phyloP scores from a whole-genome alignment of 768 basidiomycete genomes.

The Leccinum sublutescens region DNA sequence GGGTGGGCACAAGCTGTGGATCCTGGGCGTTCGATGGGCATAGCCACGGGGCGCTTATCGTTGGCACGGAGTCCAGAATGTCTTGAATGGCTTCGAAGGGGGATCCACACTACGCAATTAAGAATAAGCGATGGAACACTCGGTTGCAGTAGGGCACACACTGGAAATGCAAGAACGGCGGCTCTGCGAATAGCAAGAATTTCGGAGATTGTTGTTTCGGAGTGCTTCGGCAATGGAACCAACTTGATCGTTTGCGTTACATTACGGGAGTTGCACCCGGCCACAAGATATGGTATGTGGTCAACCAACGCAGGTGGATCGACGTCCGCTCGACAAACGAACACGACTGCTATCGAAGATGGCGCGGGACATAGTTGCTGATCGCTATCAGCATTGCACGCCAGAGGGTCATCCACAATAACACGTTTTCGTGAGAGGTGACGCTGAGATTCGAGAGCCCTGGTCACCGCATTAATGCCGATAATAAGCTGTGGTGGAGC shows the following conservation, averaged over 20 bases:
- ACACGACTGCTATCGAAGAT: slow-evolving; percentile 41
- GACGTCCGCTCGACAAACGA: slow-evolving; percentile 74
- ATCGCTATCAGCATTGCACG: background rate
- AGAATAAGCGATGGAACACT: slow-evolving; percentile 3
- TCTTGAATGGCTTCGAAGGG: slow-evolving; percentile 35
- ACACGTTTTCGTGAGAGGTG: slow-evolving; percentile 25
- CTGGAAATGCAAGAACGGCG: slow-evolving; percentile 66
- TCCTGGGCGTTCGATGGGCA: slow-evolving; percentile 23
- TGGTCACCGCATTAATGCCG: slow-evolving; percentile 84
- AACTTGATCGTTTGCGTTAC: slow-evolving; percentile 47
- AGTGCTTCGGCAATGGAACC: slow-evolving; percentile 62
- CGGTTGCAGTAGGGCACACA: slow-evolving; percentile 35
- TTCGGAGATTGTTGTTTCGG: slow-evolving; percentile 59
- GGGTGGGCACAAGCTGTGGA: slow-evolving; percentile 56
- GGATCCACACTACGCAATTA: slow-evolving; percentile 36
- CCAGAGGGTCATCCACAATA: slow-evolving; percentile 1
- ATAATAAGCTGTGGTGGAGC: slow-evolving; percentile 43
- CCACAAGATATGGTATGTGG: slow-evolving; percentile 76
- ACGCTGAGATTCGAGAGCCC: slow-evolving; percentile 62
- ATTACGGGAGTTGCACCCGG: slow-evolving; percentile 61
- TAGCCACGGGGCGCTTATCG: slow-evolving; percentile 67
- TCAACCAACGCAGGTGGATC: slow-evolving; percentile 69
- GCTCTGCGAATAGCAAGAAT: slow-evolving; percentile 65
- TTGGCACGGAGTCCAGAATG: slow-evolving; percentile 50
- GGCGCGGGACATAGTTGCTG: background rate